Evolutionary conservation across 768 basidiomycete genomes (phyloP), one percentile per base, ranked within the genome.

Genomic region (Kwoniella sp.): DNA sequence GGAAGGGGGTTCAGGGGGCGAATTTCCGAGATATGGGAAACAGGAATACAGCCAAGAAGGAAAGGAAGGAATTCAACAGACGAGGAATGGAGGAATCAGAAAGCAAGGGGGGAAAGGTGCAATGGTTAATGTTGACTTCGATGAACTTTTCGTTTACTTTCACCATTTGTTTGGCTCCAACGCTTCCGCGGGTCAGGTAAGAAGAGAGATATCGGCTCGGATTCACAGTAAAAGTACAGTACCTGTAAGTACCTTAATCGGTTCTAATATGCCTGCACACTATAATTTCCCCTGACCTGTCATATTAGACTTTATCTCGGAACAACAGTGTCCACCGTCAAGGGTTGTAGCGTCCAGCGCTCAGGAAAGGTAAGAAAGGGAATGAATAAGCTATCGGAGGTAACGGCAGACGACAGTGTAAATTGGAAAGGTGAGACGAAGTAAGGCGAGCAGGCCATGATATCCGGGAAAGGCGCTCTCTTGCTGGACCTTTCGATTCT

Each of bases 111-210:
- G 13, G 7, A 33, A 33, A 33, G 33, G 13, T 6, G 21, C n/a
- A 9, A 44, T 19, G 40, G 7, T 10, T 6, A 44, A 13, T 13
- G 33, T 33, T 13, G 33, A 33, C 33, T 33, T 33, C 33, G 33
- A 33, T 33, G 7, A 33, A 13, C 33, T 33, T 33, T 33, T 6
- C 6, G 6, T 33, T 33, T 33, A 13, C 33, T 33, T 13, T 6
- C 13, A 6, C 17, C 7, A 48, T 48, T n/a, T 58, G 47, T 49
- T 50, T 58, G 48, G 57, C 30, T 58, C 57, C 48, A 47, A 46
- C 17, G 7, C 55, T 24, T 57, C n/a, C n/a, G 13, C 13, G 33
- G 33, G 33, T 33, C 33, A 5, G 33, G n/a, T n/a, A n/a, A n/a
- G n/a, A n/a, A n/a, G n/a, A n/a, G n/a, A n/a, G 5, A 33, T 19